Percentiles rank a stretch among this genome's conserved stretches.
These are phyloP conservation scores for Primulina huaijiensis DNA, from an alignment of 257 asterid species.

Conservation along the genomic window DNA sequence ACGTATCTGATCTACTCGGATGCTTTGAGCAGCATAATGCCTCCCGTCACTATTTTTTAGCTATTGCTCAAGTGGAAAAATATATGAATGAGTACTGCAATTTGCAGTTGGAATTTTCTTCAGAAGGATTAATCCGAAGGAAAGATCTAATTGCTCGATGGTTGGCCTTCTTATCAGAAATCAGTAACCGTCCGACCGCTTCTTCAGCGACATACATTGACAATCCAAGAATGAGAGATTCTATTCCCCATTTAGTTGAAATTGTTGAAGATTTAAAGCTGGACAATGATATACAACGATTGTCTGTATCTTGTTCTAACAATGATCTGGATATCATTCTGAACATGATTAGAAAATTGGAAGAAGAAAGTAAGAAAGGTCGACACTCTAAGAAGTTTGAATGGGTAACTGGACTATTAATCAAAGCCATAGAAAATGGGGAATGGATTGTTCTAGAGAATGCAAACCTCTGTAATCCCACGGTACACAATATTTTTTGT, in stretches of 20 bases:
- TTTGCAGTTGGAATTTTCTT: conserved; percentile 53
- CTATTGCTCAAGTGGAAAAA: conserved; percentile 62
- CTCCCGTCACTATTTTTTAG: conserved; percentile 67
- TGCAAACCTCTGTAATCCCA: conserved; percentile 98
- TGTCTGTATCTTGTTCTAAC: conserved; percentile 60
- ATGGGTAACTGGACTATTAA: conserved; percentile 90
- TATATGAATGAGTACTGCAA: conserved; percentile 69
- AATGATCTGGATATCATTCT: conserved; percentile 58
- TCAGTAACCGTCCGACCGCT: conserved; percentile 30
- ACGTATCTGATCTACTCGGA: conserved; percentile 93
- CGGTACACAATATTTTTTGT: conserved; percentile 53
- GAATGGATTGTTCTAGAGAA: conserved; percentile 97
- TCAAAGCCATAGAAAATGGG: conserved; percentile 94
- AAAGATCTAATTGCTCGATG: conserved; percentile 55
- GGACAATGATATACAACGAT: conserved; percentile 28
- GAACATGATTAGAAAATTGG: conserved; percentile 46
- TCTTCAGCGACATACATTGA: conserved; percentile 40
- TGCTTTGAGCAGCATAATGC: conserved; percentile 92
- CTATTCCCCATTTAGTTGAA: conserved; percentile 46
- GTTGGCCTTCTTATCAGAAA: conserved; percentile 61
- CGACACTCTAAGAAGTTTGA: conserved; percentile 69
- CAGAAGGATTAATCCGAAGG: conserved; percentile 37
- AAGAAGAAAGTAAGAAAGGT: conserved; percentile 37
- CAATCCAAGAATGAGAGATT: conserved; percentile 42
- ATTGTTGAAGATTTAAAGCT: conserved; percentile 61